Base-by-base conservation (phyloP, 495 filamentous ascomycete species). In the Annulohypoxylon maeteangense region DNA sequence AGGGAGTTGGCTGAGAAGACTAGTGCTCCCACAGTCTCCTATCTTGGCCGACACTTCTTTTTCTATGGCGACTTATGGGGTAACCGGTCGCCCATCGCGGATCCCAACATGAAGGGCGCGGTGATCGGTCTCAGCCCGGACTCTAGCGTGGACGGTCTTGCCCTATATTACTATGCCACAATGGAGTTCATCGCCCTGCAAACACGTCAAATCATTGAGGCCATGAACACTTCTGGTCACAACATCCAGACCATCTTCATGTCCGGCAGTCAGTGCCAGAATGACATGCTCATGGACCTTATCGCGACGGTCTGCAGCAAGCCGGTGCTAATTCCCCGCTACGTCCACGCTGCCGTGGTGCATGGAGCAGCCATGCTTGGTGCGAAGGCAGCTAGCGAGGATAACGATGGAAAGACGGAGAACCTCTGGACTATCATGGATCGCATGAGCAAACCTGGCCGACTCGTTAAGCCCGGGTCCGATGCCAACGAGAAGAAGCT, bases 1-100 rank as follows among this genome's bases (percentile, higher is more conserved):
- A 88, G 88, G 61, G 89, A 92, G 47, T 87, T 98, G 84, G 84
- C 83, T 29, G 84, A 87, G 60, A 88, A 88, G 60, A 82, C 81
- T 44, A 80, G 86, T 1, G 92, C 92, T 10, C 94, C 94, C 0
- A 88, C 86, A 60, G 86, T 98, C 34, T 89, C 90, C n/a, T 96
- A 91, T 73, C 84, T 99, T 0, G 93, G 86, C 14, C 91, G 95
- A 6, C 95, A 98, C 78, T 90, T 96, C 79, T 99, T 98, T 87
- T 96, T 99, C 84, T 98, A 98, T 75, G 95, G 95, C 59, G 95
- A 99, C 75, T 87, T 97, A n/a, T 98, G 95, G 86, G 95, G 95
- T 42, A 99, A 99, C 79, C 90, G 95, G 31, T 97, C 93, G 16
- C 95, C 95, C 4, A 88, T 99, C 62, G 95, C 95, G 0, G 93